These are phyloP conservation scores for Articulospora tetracladia DNA, from an alignment of 495 filamentous ascomycete genomes.

Conservation along the genomic window DNA sequence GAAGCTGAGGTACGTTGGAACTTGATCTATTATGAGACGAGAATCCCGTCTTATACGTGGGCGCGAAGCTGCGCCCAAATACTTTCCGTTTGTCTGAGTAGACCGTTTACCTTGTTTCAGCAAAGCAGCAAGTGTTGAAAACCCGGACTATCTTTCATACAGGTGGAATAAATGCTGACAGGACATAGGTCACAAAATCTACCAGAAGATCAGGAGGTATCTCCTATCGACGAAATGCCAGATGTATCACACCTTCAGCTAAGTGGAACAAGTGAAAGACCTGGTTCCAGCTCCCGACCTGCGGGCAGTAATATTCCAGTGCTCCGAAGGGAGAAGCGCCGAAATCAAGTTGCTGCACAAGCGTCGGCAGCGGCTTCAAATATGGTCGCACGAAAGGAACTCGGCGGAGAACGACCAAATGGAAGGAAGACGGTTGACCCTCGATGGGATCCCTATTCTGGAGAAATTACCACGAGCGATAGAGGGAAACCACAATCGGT, in stretches of 20 bases:
- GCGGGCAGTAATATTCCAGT: constrained; percentile 41
- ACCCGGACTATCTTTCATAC: too few species aligned
- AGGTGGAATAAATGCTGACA: too few species aligned
- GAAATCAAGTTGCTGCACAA: constrained; percentile 17
- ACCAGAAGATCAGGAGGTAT: constrained; percentile 37
- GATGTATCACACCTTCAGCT: constrained; percentile 31
- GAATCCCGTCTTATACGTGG: not conserved
- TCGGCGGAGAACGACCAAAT: constrained; percentile 3
- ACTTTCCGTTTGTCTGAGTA: too few species aligned
- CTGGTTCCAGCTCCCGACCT: constrained; percentile 16
- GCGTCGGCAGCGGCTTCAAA: constrained; percentile 13
- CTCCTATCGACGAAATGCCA: constrained; percentile 47
- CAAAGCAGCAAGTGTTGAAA: too few species aligned
- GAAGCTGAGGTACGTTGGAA: constrained; percentile 18
- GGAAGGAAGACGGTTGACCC: constrained; percentile 15
- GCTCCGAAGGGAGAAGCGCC: constrained; percentile 40
- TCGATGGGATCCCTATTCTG: constrained; percentile 46
- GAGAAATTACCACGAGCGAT: constrained; percentile 41
- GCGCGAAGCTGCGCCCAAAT: too few species aligned
- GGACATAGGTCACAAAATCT: constrained; percentile 11
- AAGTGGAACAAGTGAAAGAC: constrained; percentile 14
- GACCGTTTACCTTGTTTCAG: too few species aligned
- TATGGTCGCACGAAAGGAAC: constrained; percentile 2
- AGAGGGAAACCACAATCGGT: constrained; percentile 42
- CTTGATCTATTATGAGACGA: too few species aligned